Conservation (phyloP, 306 rosid species). For the Malus domestica region DNA sequence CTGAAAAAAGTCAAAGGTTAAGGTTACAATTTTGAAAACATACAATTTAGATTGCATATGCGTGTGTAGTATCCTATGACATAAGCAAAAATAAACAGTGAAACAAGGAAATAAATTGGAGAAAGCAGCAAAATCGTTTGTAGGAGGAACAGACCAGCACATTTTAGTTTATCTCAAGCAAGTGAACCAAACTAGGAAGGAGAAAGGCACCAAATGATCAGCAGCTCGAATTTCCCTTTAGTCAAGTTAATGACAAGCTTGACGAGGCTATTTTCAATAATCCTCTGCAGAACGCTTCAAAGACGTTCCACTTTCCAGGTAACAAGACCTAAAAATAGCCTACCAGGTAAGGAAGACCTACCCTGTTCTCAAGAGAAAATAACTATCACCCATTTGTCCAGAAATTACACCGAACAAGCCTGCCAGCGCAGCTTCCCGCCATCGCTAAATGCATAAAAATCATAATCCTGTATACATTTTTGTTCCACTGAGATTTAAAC, state of each 20-base stretch:
- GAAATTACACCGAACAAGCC: background rate
- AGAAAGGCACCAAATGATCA: background rate
- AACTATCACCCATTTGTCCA: background rate
- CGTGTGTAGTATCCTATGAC: background rate
- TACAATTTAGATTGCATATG: background rate
- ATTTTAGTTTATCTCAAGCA: background rate
- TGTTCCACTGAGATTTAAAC: background rate
- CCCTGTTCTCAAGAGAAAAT: background rate
- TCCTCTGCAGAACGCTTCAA: background rate
- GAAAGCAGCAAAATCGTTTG: background rate
- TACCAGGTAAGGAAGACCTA: background rate
- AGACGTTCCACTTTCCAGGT: background rate
- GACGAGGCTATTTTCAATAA: background rate
- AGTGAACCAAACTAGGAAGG: background rate
- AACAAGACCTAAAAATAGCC: background rate
- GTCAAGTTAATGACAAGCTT: background rate
- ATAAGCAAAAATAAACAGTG: background rate
- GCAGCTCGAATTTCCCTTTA: background rate
- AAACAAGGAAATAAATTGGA: background rate
- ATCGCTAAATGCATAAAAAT: background rate
- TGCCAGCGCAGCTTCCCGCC: background rate
- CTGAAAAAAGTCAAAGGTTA: constrained; percentile 7
- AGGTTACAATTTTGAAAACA: background rate
- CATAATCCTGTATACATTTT: background rate
- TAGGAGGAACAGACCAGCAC: background rate